Percentiles rank a stretch among this genome's conserved stretches.
Conservation (phyloP, 2,329 filamentous ascomycete genomes). For the Tolypocladium sp. region DNA sequence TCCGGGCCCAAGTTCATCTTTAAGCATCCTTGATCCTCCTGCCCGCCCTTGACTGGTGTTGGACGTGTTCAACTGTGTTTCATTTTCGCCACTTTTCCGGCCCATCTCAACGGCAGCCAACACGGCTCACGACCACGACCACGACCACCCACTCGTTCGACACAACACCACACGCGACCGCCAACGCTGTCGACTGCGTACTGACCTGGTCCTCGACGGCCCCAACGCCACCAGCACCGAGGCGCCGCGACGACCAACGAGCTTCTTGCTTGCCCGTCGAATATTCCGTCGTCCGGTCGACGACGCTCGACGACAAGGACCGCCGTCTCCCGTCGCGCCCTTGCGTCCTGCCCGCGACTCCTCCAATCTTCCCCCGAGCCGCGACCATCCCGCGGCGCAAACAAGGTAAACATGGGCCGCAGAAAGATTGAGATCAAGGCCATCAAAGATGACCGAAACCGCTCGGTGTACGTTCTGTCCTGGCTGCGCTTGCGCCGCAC, state of each 20-base stretch:
- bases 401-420: conserved; percentile 64
- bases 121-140: neutral
- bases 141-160: neutral
- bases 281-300: neutral
- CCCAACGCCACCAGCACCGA: neutral
- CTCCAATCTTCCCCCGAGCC: neutral
- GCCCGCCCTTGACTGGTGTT: conserved; percentile 1
- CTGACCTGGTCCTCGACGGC: neutral
- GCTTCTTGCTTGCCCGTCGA: neutral
- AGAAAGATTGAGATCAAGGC: conserved; percentile 99
- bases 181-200: neutral
- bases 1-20: neutral
- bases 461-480: conserved; percentile 71
- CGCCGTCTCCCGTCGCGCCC: neutral
- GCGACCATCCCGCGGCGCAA: neutral
- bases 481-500: neutral
- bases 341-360: neutral
- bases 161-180: neutral
- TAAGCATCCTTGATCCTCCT: conserved; percentile 3
- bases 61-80: conserved; percentile 1
- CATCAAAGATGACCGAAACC: conserved; percentile 97
- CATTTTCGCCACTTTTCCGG: conserved; percentile 5
- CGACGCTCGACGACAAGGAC: neutral
- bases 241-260: neutral
- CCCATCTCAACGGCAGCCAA: neutral